These are phyloP conservation scores for Scytalidium sp. DNA, from an alignment of 2,329 filamentous ascomycete species.

Conservation along the genomic window DNA sequence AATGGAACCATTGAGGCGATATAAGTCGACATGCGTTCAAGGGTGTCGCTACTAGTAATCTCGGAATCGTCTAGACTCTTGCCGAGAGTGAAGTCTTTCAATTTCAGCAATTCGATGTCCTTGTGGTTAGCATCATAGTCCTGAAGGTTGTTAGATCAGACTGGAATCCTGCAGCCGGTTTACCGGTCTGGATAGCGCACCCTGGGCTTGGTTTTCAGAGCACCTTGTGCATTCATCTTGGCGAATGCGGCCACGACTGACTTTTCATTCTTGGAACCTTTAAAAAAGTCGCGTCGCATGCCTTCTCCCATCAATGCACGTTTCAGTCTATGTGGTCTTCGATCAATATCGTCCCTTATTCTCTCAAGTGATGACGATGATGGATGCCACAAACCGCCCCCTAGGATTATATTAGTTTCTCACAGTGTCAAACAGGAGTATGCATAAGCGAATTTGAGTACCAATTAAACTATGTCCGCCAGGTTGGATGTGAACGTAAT, in stretches of 20 bases:
- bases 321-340: slow-evolving; percentile 67
- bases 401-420: slow-evolving; percentile 2
- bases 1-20: slow-evolving; percentile 72
- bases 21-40: slow-evolving; percentile 62
- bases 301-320: slow-evolving; percentile 57
- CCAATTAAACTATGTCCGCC: slow-evolving; percentile 66
- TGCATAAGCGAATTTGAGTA: neutral
- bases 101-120: slow-evolving; percentile 76
- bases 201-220: slow-evolving; percentile 84
- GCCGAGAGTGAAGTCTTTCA: slow-evolving; percentile 75
- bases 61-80: slow-evolving; percentile 64
- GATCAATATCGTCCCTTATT: slow-evolving; percentile 73
- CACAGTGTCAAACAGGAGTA: neutral
- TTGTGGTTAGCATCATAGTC: slow-evolving; percentile 72
- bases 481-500: slow-evolving; percentile 83
- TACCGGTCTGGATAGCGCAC: slow-evolving; percentile 41
- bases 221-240: slow-evolving; percentile 65
- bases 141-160: slow-evolving; percentile 38
- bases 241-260: slow-evolving; percentile 66
- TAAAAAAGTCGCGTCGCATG: slow-evolving; percentile 65
- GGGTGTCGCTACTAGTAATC: slow-evolving; percentile 57
- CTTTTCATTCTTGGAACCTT: slow-evolving; percentile 46
- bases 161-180: slow-evolving; percentile 8
- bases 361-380: slow-evolving; percentile 62
- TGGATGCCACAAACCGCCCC: slow-evolving; percentile 77